A percentile compares a stretch with the other conserved stretches of the same genome.
phyloP scores from a whole-genome alignment of 495 filamentous ascomycete species.

The Penicillium nucicola region DNA sequence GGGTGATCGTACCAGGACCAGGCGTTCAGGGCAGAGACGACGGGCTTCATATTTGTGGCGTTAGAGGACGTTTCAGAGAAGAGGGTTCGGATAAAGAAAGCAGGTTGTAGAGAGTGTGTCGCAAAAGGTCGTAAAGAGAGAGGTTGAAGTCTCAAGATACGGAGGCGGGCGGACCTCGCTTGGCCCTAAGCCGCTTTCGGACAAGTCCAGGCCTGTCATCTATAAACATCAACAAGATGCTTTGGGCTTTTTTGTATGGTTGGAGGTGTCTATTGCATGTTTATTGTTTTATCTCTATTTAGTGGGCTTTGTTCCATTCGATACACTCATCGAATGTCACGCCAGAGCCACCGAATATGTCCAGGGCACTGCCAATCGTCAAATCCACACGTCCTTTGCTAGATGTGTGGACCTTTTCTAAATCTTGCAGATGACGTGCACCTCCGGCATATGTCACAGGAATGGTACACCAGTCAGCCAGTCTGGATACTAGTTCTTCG shows the following conservation, averaged over 20 bases:
- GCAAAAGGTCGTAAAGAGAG: background rate
- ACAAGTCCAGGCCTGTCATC: constrained; percentile 1
- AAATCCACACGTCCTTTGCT: constrained; percentile 83
- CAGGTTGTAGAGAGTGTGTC: background rate
- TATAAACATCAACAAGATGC: background rate
- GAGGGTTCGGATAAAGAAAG: background rate
- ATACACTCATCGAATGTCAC: constrained; percentile 88
- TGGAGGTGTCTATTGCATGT: background rate
- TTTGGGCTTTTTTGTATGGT: background rate
- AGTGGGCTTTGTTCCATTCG: constrained; percentile 66
- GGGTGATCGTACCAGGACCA: constrained; percentile 73
- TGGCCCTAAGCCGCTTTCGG: constrained; percentile 36
- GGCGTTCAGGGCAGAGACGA: constrained; percentile 85
- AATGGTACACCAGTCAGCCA: constrained; percentile 82
- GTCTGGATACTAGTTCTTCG: constrained; percentile 68
- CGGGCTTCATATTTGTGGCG: constrained; percentile 75
- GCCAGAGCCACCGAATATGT: constrained; percentile 87
- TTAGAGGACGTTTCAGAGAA: background rate
- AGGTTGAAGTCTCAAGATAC: constrained; percentile 21
- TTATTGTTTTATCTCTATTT: constrained; percentile 1
- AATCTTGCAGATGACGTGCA: constrained; percentile 72
- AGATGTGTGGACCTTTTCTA: constrained; percentile 72
- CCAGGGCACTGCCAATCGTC: constrained; percentile 93
- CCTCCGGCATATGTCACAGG: constrained; percentile 97
- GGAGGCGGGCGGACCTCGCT: constrained; percentile 30